Conservation (phyloP, 2,329 filamentous ascomycete genomes). For the Aspergillus fischeri region DNA sequence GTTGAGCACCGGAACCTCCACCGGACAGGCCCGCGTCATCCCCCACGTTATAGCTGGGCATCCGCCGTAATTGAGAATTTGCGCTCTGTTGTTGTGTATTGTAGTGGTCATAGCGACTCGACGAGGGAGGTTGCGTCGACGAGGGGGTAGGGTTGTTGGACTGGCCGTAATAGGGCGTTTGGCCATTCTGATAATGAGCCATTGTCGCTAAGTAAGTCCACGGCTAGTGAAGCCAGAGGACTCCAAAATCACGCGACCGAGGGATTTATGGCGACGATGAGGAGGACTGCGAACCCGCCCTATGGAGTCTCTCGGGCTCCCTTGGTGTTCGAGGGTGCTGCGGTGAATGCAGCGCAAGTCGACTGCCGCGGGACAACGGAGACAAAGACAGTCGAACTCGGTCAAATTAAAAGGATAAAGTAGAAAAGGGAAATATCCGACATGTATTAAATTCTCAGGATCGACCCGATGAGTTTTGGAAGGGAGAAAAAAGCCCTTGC, state of each 20-base stretch:
- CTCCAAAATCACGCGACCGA: neutral
- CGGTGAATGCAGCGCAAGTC: neutral
- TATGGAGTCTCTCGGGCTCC: neutral
- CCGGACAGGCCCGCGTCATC: conserved; percentile 60
- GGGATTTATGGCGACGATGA: neutral
- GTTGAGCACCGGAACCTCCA: conserved; percentile 26
- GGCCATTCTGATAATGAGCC: conserved; percentile 55
- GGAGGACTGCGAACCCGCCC: neutral
- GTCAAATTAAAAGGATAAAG: neutral
- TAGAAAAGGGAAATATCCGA: neutral
- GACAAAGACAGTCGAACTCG: neutral
- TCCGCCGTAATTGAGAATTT: conserved; percentile 47
- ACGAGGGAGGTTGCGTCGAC: conserved; percentile 24
- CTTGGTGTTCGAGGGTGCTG: neutral
- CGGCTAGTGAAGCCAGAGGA: neutral
- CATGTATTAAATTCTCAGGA: neutral
- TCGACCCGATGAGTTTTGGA: neutral
- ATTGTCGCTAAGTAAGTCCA: conserved; percentile 30
- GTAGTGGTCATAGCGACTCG: conserved; percentile 39
- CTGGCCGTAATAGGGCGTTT: conserved; percentile 44
- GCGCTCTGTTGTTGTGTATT: conserved; percentile 31
- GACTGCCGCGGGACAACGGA: neutral
- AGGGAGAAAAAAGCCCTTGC: neutral
- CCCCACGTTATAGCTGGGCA: conserved; percentile 70
- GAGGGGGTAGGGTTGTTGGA: conserved; percentile 24